Percentiles rank a stretch among this genome's conserved stretches.
phyloP scores from a whole-genome alignment of 805 yeast species.

The Vanderwaltozyma tropicalis region DNA sequence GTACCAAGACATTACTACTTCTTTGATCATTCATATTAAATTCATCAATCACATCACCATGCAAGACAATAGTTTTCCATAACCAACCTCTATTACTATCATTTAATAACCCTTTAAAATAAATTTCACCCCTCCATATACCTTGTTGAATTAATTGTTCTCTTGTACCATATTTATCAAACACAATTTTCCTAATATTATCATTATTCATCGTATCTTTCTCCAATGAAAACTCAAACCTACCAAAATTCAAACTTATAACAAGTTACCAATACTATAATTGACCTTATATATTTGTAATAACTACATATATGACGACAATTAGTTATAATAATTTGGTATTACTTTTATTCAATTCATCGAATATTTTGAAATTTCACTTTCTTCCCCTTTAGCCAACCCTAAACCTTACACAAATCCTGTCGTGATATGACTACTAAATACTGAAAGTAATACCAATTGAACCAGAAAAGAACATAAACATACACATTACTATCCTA shows the following conservation, averaged over 20 bases:
- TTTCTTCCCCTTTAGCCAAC: no score
- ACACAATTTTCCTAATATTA: conserved; percentile 4
- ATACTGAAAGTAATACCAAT: no score
- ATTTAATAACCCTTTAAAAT: conserved; percentile 5
- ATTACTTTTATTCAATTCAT: no score
- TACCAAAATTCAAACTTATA: not conserved
- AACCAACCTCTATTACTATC: conserved; percentile 23
- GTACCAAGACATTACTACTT: conserved; percentile 3
- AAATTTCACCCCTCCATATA: conserved; percentile 24
- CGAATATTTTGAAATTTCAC: no score
- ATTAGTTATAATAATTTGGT: no score
- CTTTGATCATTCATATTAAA: conserved; percentile 1
- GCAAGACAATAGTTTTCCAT: conserved; percentile 22
- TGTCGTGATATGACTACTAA: no score
- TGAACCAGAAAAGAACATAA: no score
- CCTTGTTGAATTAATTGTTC: conserved; percentile 22
- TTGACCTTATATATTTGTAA: no score
- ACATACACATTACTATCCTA: no score
- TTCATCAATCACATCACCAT: conserved; percentile 7
- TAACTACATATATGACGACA: not conserved
- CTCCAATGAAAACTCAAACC: not conserved
- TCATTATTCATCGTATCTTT: not conserved
- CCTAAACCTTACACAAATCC: no score
- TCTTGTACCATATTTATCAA: conserved; percentile 16
- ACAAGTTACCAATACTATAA: not conserved